These are phyloP conservation scores for Stephania cephalantha DNA, from an alignment of 164 flowering plant species.

Conservation along the genomic window DNA sequence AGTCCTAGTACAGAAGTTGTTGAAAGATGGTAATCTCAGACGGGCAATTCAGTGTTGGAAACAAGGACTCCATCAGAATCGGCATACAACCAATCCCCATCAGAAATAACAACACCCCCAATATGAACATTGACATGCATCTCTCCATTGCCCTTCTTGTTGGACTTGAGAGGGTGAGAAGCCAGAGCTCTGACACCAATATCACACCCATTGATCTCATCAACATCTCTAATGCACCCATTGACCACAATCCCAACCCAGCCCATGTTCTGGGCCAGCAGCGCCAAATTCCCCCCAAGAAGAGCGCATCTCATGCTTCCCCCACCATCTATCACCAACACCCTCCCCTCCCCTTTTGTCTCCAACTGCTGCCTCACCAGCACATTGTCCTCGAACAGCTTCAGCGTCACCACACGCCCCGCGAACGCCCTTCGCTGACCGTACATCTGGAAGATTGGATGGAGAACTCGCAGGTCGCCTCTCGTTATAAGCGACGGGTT, in stretches of 20 bases:
- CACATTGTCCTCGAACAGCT: slow-evolving; percentile 73
- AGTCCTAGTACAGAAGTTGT: too few relatives aligned
- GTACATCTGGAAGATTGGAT: slow-evolving; percentile 51
- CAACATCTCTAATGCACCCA: slow-evolving; percentile 73
- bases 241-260: slow-evolving; percentile 72
- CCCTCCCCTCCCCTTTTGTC: slow-evolving; percentile 63
- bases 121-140: slow-evolving; percentile 45
- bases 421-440: slow-evolving; percentile 50
- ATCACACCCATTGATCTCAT: slow-evolving; percentile 65
- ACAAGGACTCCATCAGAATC: slow-evolving; percentile 66
- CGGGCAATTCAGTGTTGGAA: slow-evolving; percentile 45
- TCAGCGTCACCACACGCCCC: slow-evolving; percentile 57
- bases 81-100: slow-evolving; percentile 83
- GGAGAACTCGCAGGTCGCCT: slow-evolving; percentile 54
- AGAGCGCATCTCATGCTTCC: slow-evolving; percentile 74
- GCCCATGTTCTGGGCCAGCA: slow-evolving; percentile 58
- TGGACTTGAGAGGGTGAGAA: slow-evolving; percentile 56
- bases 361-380: slow-evolving; percentile 56
- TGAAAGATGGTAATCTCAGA: slow-evolving; percentile 14
- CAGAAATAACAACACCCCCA: slow-evolving; percentile 44
- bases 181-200: slow-evolving; percentile 66
- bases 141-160: slow-evolving; percentile 56
- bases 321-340: slow-evolving; percentile 69
- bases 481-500: slow-evolving; percentile 38
- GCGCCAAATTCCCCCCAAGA: slow-evolving; percentile 65